Percentiles rank a stretch among this genome's conserved stretches.
phyloP scores from a whole-genome alignment of 805 yeast genomes.

The Ogataea methanolica region DNA sequence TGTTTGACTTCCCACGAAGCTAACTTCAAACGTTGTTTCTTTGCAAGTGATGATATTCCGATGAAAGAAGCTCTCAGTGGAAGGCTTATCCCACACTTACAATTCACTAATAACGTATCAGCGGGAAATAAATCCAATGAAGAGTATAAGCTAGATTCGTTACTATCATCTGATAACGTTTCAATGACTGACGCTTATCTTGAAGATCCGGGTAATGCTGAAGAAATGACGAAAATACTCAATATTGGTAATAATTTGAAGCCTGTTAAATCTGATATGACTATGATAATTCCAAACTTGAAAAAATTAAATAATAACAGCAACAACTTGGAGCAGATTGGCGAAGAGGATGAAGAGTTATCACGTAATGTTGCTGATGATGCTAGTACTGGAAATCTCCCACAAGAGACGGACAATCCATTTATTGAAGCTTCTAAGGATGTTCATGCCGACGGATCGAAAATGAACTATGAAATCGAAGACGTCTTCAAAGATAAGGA shows the following conservation, averaged over 20 bases:
- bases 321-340: conserved; percentile 1
- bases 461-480: conserved; percentile 6
- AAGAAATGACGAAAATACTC: conserved; percentile 20
- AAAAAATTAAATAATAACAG: conserved; percentile 1
- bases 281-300: conserved; percentile 33
- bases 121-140: background rate
- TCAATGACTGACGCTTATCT: conserved; percentile 1
- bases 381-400: background rate
- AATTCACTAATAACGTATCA: background rate
- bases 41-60: conserved; percentile 7
- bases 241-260: conserved; percentile 5
- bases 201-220: conserved; percentile 12
- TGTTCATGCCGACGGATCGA: background rate
- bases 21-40: conserved; percentile 16
- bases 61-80: conserved; percentile 9
- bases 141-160: background rate
- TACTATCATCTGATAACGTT: conserved; percentile 9
- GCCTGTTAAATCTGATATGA: conserved; percentile 30
- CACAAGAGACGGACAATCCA: conserved; percentile 7
- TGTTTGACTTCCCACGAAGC: conserved; percentile 9
- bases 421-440: conserved; percentile 11
- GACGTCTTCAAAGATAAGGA: conserved; percentile 8
- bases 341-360: conserved; percentile 5
- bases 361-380: background rate
- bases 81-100: background rate